Conservation (phyloP, 331 rosid genomes). For the Arachis monticola region DNA sequence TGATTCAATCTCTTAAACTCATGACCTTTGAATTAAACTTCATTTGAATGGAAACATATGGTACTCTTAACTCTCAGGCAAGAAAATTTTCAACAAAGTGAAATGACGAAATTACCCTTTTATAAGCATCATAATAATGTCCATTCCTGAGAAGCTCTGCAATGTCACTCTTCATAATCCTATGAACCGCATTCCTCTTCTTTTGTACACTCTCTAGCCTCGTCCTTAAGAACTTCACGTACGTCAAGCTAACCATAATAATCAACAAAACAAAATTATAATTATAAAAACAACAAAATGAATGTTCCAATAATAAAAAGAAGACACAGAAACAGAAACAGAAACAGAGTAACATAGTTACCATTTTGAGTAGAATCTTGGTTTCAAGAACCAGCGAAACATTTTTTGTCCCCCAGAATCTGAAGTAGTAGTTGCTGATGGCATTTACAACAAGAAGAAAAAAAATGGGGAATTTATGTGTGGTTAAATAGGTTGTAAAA, state of each 20-base stretch:
- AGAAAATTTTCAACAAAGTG: neutral
- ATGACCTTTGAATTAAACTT: too few species aligned
- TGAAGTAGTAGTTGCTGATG: constrained; percentile 11
- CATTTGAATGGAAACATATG: too few species aligned
- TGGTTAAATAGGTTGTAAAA: constrained; percentile 36
- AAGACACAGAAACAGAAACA: constrained; percentile 3
- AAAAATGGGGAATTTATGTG: neutral
- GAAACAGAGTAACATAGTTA: constrained; percentile 20
- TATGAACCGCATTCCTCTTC: constrained; percentile 59
- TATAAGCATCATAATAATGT: constrained; percentile 61
- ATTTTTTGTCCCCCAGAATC: constrained; percentile 39
- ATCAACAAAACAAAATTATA: constrained; percentile 27
- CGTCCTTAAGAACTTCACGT: constrained; percentile 46
- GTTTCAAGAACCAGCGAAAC: constrained; percentile 66
- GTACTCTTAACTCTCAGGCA: too few species aligned
- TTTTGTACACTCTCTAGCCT: constrained; percentile 57
- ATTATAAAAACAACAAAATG: neutral
- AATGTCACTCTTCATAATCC: constrained; percentile 62
- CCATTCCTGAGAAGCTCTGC: constrained; percentile 66
- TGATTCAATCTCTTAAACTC: too few species aligned
- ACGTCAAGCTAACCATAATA: constrained; percentile 51
- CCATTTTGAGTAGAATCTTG: constrained; percentile 78
- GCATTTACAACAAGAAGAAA: neutral
- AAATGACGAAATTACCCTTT: constrained; percentile 56
- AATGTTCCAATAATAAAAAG: neutral